Evolutionary conservation across 2,329 filamentous ascomycete genomes (phyloP).

Genomic region (Ophiosphaerella korrae): DNA sequence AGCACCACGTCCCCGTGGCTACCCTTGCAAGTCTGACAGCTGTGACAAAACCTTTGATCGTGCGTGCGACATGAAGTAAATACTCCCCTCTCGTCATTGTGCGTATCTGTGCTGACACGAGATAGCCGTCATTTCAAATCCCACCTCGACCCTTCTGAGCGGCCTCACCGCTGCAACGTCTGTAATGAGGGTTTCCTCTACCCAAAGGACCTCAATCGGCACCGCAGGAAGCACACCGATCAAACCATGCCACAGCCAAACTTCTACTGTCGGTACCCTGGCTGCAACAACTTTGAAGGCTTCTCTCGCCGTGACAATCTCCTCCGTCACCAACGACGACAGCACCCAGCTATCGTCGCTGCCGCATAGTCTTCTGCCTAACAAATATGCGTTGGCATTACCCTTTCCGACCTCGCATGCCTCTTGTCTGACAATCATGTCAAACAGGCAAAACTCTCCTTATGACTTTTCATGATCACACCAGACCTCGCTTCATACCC

Average conservation of each 20-base stretch:
- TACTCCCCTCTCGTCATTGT: constrained; percentile 3
- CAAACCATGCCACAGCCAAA: constrained; percentile 14
- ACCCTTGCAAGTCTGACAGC: constrained; percentile 22
- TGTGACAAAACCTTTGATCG: constrained; percentile 39
- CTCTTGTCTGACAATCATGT: no score
- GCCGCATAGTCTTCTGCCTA: background rate
- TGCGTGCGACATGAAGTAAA: constrained; percentile 44
- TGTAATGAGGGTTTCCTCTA: constrained; percentile 43
- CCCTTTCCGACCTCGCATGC: no score
- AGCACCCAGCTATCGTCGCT: constrained; percentile 24
- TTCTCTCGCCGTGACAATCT: constrained; percentile 46
- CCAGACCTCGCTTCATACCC: no score
- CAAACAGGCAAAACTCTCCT: no score
- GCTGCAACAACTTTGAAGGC: constrained; percentile 34
- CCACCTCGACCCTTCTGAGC: constrained; percentile 29
- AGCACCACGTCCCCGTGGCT: constrained; percentile 32
- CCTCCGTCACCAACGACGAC: constrained; percentile 38
- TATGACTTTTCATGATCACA: no score
- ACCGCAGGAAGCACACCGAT: constrained; percentile 33
- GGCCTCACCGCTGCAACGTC: constrained; percentile 38
- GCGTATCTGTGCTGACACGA: background rate
- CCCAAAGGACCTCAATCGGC: constrained; percentile 42
- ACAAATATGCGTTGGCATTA: no score
- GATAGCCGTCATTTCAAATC: constrained; percentile 41
- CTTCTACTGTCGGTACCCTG: constrained; percentile 30